Conservation (phyloP, 2,329 filamentous ascomycete genomes). For the Ophiostoma montium region DNA sequence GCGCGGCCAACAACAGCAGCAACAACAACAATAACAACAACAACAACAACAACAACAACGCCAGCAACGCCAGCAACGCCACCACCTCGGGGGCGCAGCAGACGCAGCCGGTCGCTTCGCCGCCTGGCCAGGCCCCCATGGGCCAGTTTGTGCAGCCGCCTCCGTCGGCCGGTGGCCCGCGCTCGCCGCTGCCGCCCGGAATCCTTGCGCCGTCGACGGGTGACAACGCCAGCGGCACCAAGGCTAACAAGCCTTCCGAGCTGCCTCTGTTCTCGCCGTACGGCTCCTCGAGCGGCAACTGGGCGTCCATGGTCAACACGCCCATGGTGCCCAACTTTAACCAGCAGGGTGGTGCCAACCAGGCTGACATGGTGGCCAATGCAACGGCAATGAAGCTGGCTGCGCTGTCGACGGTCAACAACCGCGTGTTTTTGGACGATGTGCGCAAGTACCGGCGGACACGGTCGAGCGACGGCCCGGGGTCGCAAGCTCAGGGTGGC, state of each 20-base stretch:
- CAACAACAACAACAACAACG: too few relatives aligned
- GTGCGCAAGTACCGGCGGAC: constrained; percentile 90
- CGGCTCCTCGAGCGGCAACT: constrained; percentile 64
- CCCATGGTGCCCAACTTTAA: constrained; percentile 86
- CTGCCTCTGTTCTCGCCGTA: constrained; percentile 80
- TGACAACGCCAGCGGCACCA: constrained; percentile 26
- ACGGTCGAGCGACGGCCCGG: constrained; percentile 68
- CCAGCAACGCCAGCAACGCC: constrained; percentile 16
- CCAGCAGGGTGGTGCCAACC: constrained; percentile 39
- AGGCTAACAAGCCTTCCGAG: constrained; percentile 38
- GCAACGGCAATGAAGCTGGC: constrained; percentile 98
- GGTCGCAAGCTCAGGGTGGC: neutral
- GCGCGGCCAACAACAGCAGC: too few relatives aligned
- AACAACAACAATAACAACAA: too few relatives aligned
- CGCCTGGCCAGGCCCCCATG: constrained; percentile 63
- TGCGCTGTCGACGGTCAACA: constrained; percentile 93
- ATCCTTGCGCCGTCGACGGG: constrained; percentile 74
- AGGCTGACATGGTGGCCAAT: constrained; percentile 97
- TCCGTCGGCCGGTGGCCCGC: constrained; percentile 54
- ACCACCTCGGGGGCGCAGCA: constrained; percentile 60
- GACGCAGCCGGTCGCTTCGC: constrained; percentile 36
- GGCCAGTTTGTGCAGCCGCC: constrained; percentile 85
- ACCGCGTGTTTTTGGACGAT: constrained; percentile 91
- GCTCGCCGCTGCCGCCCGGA: constrained; percentile 61
- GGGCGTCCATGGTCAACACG: constrained; percentile 97